Evolutionary conservation across 805 yeast species (phyloP), one percentile per base, ranked within the genome.

Genomic region (Barnettozyma sucrosica): DNA sequence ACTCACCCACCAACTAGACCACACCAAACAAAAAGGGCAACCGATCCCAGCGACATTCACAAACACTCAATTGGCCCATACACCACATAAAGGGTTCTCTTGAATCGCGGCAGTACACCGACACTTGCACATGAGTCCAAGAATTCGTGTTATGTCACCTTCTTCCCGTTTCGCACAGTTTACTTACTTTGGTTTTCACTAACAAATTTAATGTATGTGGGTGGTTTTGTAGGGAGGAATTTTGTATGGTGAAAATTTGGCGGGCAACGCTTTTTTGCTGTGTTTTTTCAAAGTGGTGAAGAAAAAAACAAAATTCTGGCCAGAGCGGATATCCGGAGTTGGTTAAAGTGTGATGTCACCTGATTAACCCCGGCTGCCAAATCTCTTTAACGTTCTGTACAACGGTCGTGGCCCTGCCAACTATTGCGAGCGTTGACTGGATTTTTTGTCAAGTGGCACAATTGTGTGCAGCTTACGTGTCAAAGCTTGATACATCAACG

Each of bases 141-240:
- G 23, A 37, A 37, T 20, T 37, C 42, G 9, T 21, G 41, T 21
- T 37, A 23, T 37, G 28, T 34, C 28, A 21, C 26, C 41, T 23
- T 37, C 41, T 39, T 39, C 21, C 32, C 32, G n/a, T 39, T n/a
- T 39, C 23, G 33, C 32, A 16, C 32, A 25, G 23, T 25, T 37
- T 40, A 16, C 24, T 14, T 7, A 44, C 41, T 48, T 43, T 47
- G 48, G 25, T 51, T 47, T 49, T 49, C 53, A 44, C 42, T 39
- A 39, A 39, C 42, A 39, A 39, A 39, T 24, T 23, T 39, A 18
- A 39, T 20, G 32, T 39, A 39, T 39, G n/a, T n/a, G 42, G 42
- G 18, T 20, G 18, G 21, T 39, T 39, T 39, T 13, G 10, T 16
- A 19, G 30, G 33, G 33, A 26, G 33, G 33, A 39, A 39, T 10